Evolutionary conservation across 83 land plant genomes (phyloP).

Genomic region (Diphasiastrum complanatum): DNA sequence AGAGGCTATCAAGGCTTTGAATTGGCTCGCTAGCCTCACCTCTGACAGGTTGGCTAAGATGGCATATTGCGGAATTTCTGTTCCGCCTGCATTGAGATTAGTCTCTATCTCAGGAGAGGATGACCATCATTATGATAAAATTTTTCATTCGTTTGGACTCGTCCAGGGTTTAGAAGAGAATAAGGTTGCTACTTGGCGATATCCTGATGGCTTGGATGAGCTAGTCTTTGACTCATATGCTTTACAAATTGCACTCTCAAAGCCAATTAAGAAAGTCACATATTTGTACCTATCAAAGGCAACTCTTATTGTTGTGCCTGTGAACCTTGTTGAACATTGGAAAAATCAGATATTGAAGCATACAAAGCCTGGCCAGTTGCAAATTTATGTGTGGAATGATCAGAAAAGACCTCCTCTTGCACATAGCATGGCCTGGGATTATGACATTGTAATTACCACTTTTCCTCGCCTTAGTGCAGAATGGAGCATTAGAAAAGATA

Average conservation of each 20-base stretch:
- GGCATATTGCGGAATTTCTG: constrained; percentile 52
- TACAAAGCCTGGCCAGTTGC: constrained; percentile 68
- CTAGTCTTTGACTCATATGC: constrained; percentile 64
- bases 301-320: constrained; percentile 81
- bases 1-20: constrained; percentile 53
- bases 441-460: constrained; percentile 87
- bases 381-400: constrained; percentile 63
- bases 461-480: constrained; percentile 78
- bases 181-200: constrained; percentile 56
- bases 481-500: constrained; percentile 67
- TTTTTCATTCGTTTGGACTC: constrained; percentile 77
- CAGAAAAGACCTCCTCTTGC: constrained; percentile 55
- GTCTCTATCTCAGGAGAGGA: constrained; percentile 18
- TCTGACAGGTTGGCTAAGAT: constrained; percentile 42
- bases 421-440: constrained; percentile 89
- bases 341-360: constrained; percentile 73
- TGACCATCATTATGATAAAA: constrained; percentile 35
- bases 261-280: constrained; percentile 52
- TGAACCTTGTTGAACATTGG: constrained; percentile 93
- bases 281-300: constrained; percentile 80
- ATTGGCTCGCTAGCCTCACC: constrained; percentile 65
- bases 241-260: constrained; percentile 55
- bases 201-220: constrained; percentile 52
- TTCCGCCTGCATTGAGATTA: constrained; percentile 32
- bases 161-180: constrained; percentile 38